Evolutionary conservation across 108 stramenopile genomes (phyloP), one percentile per base, ranked within the genome.

Genomic region (Bacterosira constricta): DNA sequence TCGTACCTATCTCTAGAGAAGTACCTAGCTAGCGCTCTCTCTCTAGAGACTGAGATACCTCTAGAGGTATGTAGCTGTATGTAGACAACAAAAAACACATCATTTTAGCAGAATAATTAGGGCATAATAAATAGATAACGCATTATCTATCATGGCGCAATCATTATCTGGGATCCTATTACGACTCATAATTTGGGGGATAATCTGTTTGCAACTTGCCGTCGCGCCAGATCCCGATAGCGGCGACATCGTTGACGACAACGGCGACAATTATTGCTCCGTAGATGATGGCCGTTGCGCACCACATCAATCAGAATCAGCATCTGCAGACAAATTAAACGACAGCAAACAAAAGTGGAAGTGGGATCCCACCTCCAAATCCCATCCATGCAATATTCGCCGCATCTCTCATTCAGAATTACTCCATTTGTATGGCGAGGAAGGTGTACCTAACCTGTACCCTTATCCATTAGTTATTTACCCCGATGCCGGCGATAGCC

Each of bases 351-450:
- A 61, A 47, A 64, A 71, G 36, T 82, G 83, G 85, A 74, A 59
- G 18, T 93, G 91, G 91, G 71, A 86, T 75, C 89, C 89, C 29
- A 59, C 68, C 38, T 79, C 70, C 0, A n/a, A 45, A 4, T 30
- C 63, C 42, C 89, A 90, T 72, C 83, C 80, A 7, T 93, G 92
- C 79, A 90, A 75, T 31, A 83, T 93, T 21, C 64, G 52, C 35
- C 79, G 84, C 41, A 69, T 89, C 0, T 63, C 84, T 20, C 52
- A 61, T 6, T 30, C 69, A 12, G 77, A 87, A 23, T 71, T 88
- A 25, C 45, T 51, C 3, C 44, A 50, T 32, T 23, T 36, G 4
- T 90, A 77, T 65, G 86, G 84, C 39, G 38, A 73, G 0, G 17
- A 51, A 13, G 88, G 83, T 31, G 62, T 79, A 1, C 89, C 86